phyloP scores from a whole-genome alignment of 75 land plant genomes.

The Cupressus sempervirens region DNA sequence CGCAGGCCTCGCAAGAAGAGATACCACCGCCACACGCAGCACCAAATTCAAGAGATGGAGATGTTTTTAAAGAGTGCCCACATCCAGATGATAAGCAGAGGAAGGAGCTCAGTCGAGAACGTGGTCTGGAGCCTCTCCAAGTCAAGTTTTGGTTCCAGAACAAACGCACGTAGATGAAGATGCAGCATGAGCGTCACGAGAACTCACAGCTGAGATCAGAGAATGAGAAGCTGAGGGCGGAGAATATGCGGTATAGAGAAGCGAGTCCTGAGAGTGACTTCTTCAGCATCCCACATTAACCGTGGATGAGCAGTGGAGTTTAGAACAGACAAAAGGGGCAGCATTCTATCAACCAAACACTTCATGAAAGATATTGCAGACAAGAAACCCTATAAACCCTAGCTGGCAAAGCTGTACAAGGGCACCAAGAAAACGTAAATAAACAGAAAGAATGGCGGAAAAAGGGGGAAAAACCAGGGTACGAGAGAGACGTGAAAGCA shows the following conservation, averaged over 20 bases:
- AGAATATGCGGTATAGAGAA: constrained; percentile 69
- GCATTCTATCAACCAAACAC: too few species aligned
- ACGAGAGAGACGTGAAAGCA: too few species aligned
- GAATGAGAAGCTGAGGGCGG: constrained; percentile 71
- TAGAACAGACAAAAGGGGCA: too few species aligned
- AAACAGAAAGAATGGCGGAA: too few species aligned
- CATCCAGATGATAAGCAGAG: constrained; percentile 87
- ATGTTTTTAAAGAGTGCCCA: constrained; percentile 88
- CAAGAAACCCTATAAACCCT: too few species aligned
- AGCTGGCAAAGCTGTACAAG: too few species aligned
- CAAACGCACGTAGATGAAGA: constrained; percentile 70
- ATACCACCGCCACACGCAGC: constrained; percentile 91
- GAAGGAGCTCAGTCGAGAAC: constrained; percentile 60
- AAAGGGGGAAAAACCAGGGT: too few species aligned
- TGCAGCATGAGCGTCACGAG: constrained; percentile 77
- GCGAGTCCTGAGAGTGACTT: too few species aligned
- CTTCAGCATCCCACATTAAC: too few species aligned
- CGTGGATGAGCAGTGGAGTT: too few species aligned
- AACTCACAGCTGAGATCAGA: constrained; percentile 68
- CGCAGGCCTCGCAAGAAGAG: constrained; percentile 69
- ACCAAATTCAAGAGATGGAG: constrained; percentile 96
- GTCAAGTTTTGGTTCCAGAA: constrained; percentile 83
- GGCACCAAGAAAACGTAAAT: too few species aligned
- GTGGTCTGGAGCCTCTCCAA: constrained; percentile 69
- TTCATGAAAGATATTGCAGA: too few species aligned